Evolutionary conservation across 331 rosid species (phyloP), one percentile per base, ranked within the genome.

Genomic region (Quercus lobata): DNA sequence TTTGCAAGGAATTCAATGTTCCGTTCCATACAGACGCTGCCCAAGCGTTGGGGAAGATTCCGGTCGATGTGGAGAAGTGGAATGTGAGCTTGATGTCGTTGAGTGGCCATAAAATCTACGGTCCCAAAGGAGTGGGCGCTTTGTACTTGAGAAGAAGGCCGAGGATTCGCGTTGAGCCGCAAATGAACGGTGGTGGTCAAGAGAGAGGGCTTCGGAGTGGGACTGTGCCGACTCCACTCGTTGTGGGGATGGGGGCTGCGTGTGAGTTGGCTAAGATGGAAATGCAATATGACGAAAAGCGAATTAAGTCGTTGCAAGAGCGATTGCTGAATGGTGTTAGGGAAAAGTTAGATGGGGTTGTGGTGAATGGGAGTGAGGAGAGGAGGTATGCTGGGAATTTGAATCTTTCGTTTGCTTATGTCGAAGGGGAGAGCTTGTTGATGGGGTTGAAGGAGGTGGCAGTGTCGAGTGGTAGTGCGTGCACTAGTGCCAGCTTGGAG

Each of bases 391-490:
- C 77, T 0, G 99, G 98, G 73, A 95, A 91, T 83, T 62, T 93
- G 86, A 95, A 95, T 81, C 62, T 95, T 79, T 93, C 98, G 0
- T 95, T 93, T 75, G 97, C 97, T 0, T 95, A 89, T 52, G 98
- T 93, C 18, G 99, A 95, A 71, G 99, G 97, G 76, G 99, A 95
- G 89, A 92, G 97, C 79, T 79, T 95, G 80, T 90, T 95, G 41
- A 95, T 95, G 98, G 99, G 99, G 74, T 82, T 95, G 85, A 90
- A 92, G 88, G 99, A 95, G 83, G 98, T 95, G 73, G 99, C 99
- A 8, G 98, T 95, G 19, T 95, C 99, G 5, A 95, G 99, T 82
- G 99, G 99, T 32, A 95, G 99, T 80, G 99, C 97, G 1, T 95
- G 99, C 60, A 95, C 98, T 5, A 91, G 99, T 76, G 98, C 99